These are phyloP conservation scores for Ceratobasidium sp. DNA, from an alignment of 1,284 basidiomycete genomes.

Conservation along the genomic window DNA sequence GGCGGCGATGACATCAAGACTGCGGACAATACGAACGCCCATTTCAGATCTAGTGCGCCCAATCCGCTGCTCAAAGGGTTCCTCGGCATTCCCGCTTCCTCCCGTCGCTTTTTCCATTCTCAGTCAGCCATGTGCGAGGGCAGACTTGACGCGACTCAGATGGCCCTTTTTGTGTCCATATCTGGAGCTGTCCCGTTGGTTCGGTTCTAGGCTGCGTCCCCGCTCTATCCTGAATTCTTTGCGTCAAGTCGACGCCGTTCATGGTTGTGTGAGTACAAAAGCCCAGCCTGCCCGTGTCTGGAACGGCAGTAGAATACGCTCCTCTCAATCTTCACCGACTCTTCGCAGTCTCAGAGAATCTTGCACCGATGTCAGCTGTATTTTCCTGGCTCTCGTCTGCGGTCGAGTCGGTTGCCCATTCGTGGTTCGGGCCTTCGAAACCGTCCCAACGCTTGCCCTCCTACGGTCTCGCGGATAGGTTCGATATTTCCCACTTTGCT, in stretches of 20 bases:
- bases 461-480: not conserved
- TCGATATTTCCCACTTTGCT: constrained; percentile 35
- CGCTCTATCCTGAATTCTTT: constrained; percentile 12
- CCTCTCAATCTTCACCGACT: constrained; percentile 19
- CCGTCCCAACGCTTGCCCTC: not conserved
- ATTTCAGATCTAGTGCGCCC: constrained; percentile 1
- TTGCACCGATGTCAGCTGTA: constrained; percentile 2
- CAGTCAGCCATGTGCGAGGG: constrained; percentile 10
- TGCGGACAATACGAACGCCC: constrained; percentile 28
- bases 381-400: constrained; percentile 41
- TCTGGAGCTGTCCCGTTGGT: constrained; percentile 25
- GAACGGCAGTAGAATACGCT: constrained; percentile 31
- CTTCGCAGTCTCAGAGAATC: constrained; percentile 6
- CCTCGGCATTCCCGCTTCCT: constrained; percentile 19
- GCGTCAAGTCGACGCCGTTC: not conserved
- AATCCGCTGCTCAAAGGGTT: not conserved
- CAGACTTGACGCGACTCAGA: constrained; percentile 25
- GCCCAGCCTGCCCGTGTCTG: constrained; percentile 2
- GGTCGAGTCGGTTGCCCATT: constrained; percentile 16
- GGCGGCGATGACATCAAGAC: constrained; percentile 10
- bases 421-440: constrained; percentile 16
- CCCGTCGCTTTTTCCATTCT: constrained; percentile 31
- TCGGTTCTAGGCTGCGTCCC: constrained; percentile 26
- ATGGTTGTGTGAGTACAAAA: constrained; percentile 28
- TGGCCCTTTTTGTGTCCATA: constrained; percentile 36